Conservation (phyloP, 148 eudicot species). For the Vaccinium darrowii region DNA sequence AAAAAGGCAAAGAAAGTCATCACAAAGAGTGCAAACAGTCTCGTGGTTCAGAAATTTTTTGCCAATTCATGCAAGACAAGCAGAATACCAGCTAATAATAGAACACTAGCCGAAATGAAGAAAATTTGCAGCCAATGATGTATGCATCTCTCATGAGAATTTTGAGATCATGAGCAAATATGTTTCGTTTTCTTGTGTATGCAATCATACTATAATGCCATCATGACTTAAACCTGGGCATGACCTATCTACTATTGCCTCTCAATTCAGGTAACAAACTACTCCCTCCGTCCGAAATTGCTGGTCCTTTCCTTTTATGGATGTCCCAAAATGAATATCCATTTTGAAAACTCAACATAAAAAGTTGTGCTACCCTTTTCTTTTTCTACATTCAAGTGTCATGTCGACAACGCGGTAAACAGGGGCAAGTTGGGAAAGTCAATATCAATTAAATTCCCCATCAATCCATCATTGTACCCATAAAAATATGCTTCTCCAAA, state of each 20-base stretch:
- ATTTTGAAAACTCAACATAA: too few relatives aligned
- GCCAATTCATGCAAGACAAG: neutral
- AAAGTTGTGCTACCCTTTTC: too few relatives aligned
- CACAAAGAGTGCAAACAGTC: neutral
- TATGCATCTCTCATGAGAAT: neutral
- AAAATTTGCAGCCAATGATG: neutral
- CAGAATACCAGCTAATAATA: neutral
- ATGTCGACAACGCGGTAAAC: too few relatives aligned
- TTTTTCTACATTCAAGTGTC: too few relatives aligned
- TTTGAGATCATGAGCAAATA: neutral
- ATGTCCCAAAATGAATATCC: too few relatives aligned
- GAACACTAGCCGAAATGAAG: neutral
- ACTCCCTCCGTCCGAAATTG: too few relatives aligned
- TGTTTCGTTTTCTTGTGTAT: neutral
- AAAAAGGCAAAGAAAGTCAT: neutral
- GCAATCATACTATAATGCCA: neutral
- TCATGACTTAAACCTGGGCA: neutral
- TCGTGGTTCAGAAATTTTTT: neutral
- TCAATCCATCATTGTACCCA: too few relatives aligned
- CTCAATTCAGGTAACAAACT: neutral
- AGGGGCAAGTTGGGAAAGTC: too few relatives aligned
- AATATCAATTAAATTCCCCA: too few relatives aligned
- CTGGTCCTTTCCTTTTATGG: too few relatives aligned
- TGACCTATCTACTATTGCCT: neutral
- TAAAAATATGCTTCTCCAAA: too few relatives aligned